Conservation (phyloP, 2,329 filamentous ascomycete genomes). For the Colletotrichum karsti region DNA sequence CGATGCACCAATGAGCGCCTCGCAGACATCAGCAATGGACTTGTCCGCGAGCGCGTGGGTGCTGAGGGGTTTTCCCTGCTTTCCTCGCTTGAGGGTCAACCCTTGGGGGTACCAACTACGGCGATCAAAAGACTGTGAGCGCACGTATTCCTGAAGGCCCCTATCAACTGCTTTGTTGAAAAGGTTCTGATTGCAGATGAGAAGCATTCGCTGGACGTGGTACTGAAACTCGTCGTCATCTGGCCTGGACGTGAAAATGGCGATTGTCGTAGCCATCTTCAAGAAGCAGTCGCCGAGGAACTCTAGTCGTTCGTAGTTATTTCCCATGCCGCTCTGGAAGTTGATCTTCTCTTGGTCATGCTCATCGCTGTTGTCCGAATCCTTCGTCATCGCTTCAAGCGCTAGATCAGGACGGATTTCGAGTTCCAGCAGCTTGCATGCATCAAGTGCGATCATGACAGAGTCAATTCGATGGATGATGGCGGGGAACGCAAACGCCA, state of each 20-base stretch:
- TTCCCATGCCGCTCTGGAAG: constrained; percentile 86
- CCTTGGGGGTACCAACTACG: constrained; percentile 90
- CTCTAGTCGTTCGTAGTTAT: constrained; percentile 94
- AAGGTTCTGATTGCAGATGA: constrained; percentile 92
- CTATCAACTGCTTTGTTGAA: constrained; percentile 78
- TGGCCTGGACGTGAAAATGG: constrained; percentile 80
- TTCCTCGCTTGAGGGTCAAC: constrained; percentile 77
- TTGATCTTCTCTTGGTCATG: constrained; percentile 73
- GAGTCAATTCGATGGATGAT: constrained; percentile 87
- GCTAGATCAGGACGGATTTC: constrained; percentile 73
- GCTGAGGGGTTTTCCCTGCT: constrained; percentile 61
- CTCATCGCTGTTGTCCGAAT: constrained; percentile 85
- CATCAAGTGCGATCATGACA: constrained; percentile 82
- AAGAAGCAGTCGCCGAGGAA: constrained; percentile 94
- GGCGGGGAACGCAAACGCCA: constrained; percentile 80
- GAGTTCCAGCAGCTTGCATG: constrained; percentile 71
- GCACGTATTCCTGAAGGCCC: constrained; percentile 77
- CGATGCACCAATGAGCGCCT: constrained; percentile 91
- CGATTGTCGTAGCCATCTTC: constrained; percentile 94
- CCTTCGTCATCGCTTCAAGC: constrained; percentile 91
- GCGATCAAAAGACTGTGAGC: constrained; percentile 83
- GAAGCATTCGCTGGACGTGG: constrained; percentile 88
- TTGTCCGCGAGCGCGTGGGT: constrained; percentile 84
- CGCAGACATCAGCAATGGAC: constrained; percentile 91
- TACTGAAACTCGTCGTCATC: constrained; percentile 85